A percentile compares a stretch with the other conserved stretches of the same genome.
These are phyloP conservation scores for Heliocybe sulcata DNA, from an alignment of 1,284 basidiomycete species.

Conservation along the genomic window DNA sequence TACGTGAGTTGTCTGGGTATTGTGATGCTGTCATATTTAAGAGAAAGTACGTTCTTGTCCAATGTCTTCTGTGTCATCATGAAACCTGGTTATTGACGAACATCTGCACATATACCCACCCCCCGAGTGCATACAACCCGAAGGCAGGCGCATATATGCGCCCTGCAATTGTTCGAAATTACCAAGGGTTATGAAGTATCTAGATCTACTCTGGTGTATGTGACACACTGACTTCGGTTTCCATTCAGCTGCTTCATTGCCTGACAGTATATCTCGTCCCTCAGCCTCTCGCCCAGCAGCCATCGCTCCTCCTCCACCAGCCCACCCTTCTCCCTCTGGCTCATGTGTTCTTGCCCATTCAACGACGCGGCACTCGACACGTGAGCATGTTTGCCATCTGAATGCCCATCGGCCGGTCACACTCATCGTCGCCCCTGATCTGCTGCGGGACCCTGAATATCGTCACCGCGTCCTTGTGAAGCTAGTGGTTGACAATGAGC, in stretches of 20 bases:
- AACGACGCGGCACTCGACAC: slow-evolving; percentile 30
- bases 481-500: slow-evolving; percentile 55
- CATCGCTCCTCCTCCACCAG: slow-evolving; percentile 83
- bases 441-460: slow-evolving; percentile 86
- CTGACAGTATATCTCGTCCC: slow-evolving; percentile 92
- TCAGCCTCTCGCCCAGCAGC: slow-evolving; percentile 74
- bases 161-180: no score
- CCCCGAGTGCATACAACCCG: no score
- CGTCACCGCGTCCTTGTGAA: slow-evolving; percentile 73
- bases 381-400: slow-evolving; percentile 32
- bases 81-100: no score
- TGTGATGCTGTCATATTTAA: no score
- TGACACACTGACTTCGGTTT: slow-evolving; percentile 69
- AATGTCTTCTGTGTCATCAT: no score
- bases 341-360: slow-evolving; percentile 32
- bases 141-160: no score
- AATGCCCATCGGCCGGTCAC: slow-evolving; percentile 42
- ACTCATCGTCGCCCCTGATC: slow-evolving; percentile 87
- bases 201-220: no score
- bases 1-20: no score
- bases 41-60: no score
- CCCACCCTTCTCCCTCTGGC: slow-evolving; percentile 11
- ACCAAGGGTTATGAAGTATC: no score
- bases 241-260: slow-evolving; percentile 83
- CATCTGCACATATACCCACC: no score